Evolutionary conservation across 306 rosid genomes (phyloP).

Genomic region (Fragaria ananassa): DNA sequence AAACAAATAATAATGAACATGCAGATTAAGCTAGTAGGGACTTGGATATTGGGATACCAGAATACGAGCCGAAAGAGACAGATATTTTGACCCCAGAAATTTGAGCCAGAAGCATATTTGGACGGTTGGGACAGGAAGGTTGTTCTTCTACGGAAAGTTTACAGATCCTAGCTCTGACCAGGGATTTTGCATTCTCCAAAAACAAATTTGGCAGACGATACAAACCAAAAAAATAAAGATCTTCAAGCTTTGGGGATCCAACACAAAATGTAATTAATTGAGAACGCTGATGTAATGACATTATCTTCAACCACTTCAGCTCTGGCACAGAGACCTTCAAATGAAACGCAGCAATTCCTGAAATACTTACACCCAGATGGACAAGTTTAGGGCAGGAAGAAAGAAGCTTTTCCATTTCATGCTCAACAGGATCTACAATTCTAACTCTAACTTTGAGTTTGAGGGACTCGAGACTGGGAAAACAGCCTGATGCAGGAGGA

Average conservation of each 20-base stretch:
- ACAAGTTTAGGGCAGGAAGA: neutral
- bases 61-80: neutral
- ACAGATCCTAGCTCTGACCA: neutral
- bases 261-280: neutral
- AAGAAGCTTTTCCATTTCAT: neutral
- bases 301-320: neutral
- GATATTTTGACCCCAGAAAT: neutral
- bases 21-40: neutral
- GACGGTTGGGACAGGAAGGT: neutral
- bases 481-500: neutral
- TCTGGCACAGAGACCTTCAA: neutral
- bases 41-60: too few relatives aligned
- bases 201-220: neutral
- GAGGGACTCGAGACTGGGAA: conserved; percentile 4
- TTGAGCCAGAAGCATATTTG: neutral
- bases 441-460: neutral
- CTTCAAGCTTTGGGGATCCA: neutral
- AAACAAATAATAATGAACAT: too few relatives aligned
- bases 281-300: neutral
- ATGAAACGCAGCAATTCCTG: neutral
- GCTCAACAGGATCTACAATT: neutral
- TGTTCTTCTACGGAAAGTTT: neutral
- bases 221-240: neutral
- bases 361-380: neutral
- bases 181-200: neutral